A percentile compares a stretch with the other conserved stretches of the same genome.
Conservation (phyloP, 2,329 filamentous ascomycete genomes). For the Coniosporium uncinatum region DNA sequence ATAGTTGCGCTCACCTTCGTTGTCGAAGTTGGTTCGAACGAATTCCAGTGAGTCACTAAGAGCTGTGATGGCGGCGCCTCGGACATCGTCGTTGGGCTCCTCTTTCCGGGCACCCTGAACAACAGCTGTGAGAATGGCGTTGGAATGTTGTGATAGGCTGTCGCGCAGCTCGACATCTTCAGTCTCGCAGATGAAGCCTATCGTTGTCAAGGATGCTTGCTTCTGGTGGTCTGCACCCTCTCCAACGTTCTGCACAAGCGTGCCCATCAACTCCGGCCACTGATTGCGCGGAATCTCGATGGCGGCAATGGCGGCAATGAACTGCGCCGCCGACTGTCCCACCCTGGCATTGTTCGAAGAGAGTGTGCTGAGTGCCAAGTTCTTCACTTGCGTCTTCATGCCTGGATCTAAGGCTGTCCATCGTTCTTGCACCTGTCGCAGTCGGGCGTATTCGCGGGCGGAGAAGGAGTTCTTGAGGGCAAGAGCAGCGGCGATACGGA, state of each 20-base stretch:
- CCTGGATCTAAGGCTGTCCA: slow-evolving; percentile 82
- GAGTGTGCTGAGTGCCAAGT: slow-evolving; percentile 84
- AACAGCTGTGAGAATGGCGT: slow-evolving; percentile 95
- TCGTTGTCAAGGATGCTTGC: slow-evolving; percentile 91
- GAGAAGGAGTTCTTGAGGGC: slow-evolving; percentile 98
- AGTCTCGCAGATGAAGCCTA: slow-evolving; percentile 97
- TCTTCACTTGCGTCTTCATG: slow-evolving; percentile 85
- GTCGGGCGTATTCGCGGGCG: slow-evolving; percentile 80
- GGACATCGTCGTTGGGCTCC: slow-evolving; percentile 86
- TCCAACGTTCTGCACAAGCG: slow-evolving; percentile 89
- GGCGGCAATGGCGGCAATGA: slow-evolving; percentile 89
- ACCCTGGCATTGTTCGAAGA: slow-evolving; percentile 74
- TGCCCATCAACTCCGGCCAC: slow-evolving; percentile 89
- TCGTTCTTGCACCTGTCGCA: slow-evolving; percentile 88
- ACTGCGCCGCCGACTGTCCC: slow-evolving; percentile 86
- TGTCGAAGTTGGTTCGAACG: slow-evolving; percentile 97
- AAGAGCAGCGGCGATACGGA: slow-evolving; percentile 91
- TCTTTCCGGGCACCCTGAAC: slow-evolving; percentile 97
- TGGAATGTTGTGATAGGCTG: slow-evolving; percentile 81
- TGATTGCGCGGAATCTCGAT: slow-evolving; percentile 92
- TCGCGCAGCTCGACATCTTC: slow-evolving; percentile 83
- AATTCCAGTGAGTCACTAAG: slow-evolving; percentile 97
- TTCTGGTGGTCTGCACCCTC: slow-evolving; percentile 84
- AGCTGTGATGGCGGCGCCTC: slow-evolving; percentile 87
- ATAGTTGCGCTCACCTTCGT: slow-evolving; percentile 98